These are phyloP conservation scores for Phytophthora colocasiae DNA, from an alignment of 352 stramenopile species.

Conservation along the genomic window DNA sequence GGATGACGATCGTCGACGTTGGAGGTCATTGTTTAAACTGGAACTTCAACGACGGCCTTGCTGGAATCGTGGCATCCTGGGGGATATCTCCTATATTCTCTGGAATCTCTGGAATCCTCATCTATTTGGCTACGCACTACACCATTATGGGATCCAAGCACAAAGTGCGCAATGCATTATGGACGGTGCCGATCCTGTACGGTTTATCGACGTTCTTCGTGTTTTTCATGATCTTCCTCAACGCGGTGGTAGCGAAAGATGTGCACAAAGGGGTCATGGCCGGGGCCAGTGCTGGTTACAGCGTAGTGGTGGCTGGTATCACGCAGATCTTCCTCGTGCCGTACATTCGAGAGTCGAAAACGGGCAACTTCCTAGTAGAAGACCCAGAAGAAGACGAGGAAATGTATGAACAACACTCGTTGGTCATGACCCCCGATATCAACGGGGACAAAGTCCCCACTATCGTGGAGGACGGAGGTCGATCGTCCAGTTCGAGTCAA, in stretches of 20 bases:
- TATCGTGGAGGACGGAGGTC: slow-evolving; percentile 1
- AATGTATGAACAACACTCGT: slow-evolving; percentile 8
- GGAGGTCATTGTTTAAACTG: slow-evolving; percentile 52
- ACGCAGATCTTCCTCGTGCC: slow-evolving; percentile 37
- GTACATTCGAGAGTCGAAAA: slow-evolving; percentile 22
- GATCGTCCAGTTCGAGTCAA: neutral
- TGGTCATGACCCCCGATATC: slow-evolving; percentile 20
- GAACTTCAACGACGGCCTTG: slow-evolving; percentile 35
- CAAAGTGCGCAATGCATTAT: slow-evolving; percentile 38
- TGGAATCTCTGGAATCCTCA: slow-evolving; percentile 49
- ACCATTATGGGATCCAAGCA: slow-evolving; percentile 54
- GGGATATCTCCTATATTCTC: slow-evolving; percentile 65
- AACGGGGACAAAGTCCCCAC: slow-evolving; percentile 5
- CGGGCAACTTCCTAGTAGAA: slow-evolving; percentile 27
- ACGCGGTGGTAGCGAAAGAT: slow-evolving; percentile 22
- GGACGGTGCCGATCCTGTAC: slow-evolving; percentile 59
- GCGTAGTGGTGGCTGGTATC: slow-evolving; percentile 7
- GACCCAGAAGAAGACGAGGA: slow-evolving; percentile 6
- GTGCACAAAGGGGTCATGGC: slow-evolving; percentile 17
- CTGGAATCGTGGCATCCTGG: slow-evolving; percentile 76
- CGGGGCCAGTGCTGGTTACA: slow-evolving; percentile 1
- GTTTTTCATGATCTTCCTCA: slow-evolving; percentile 58
- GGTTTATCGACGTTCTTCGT: slow-evolving; percentile 57
- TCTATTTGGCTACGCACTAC: slow-evolving; percentile 63
- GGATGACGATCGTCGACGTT: slow-evolving; percentile 61